Percentiles rank a stretch among this genome's conserved stretches.
These are phyloP conservation scores for Euphorbia celastroides DNA, from an alignment of 441 rosid species.

Conservation along the genomic window DNA sequence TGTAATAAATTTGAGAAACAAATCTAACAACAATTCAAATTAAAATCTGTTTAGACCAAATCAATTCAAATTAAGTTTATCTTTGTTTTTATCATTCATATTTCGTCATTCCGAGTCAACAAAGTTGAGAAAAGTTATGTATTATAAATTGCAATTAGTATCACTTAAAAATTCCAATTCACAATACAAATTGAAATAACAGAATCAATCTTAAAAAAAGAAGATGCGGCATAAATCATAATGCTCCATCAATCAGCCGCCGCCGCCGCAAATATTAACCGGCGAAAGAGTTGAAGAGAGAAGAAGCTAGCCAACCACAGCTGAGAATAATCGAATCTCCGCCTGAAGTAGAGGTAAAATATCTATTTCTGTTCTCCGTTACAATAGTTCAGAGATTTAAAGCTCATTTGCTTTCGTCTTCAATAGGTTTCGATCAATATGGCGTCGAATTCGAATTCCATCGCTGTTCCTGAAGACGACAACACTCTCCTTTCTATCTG, in stretches of 20 bases:
- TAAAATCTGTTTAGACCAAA: too few species aligned
- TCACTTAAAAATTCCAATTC: too few species aligned
- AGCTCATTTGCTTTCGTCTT: neutral
- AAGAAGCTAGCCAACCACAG: neutral
- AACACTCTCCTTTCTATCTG: slow-evolving; percentile 36
- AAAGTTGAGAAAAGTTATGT: too few species aligned
- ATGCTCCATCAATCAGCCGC: neutral
- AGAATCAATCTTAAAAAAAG: too few species aligned
- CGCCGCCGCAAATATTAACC: neutral
- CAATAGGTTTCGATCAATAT: slow-evolving; percentile 5
- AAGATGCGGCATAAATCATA: neutral
- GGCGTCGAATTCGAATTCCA: slow-evolving; percentile 3
- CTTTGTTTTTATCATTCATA: too few species aligned
- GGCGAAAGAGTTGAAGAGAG: neutral
- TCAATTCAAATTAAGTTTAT: too few species aligned
- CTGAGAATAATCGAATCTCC: too few species aligned
- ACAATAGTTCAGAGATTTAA: neutral
- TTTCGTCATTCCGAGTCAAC: too few species aligned
- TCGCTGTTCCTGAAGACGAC: slow-evolving; percentile 20
- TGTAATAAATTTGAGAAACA: too few species aligned
- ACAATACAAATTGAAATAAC: too few species aligned
- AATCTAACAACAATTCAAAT: too few species aligned
- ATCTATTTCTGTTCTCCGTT: neutral
- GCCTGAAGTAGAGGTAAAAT: neutral
- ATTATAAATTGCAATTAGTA: too few species aligned